Evolutionary conservation across 2,329 filamentous ascomycete species (phyloP), one percentile per base, ranked within the genome.

Genomic region (Fusarium buxicola): DNA sequence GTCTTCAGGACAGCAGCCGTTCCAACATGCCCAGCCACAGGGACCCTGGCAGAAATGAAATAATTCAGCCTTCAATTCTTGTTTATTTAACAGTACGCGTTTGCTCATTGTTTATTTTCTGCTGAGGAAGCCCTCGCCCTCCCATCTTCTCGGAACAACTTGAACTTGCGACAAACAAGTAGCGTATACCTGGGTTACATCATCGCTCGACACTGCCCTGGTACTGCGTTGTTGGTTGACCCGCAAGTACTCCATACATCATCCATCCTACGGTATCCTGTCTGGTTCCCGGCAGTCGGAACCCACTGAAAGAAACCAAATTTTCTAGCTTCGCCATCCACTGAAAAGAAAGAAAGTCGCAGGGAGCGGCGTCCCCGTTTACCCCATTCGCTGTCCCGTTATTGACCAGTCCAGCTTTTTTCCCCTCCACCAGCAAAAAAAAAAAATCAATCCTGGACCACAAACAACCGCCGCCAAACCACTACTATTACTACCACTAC

Each of bases 391-490:
- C 46, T 58, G 36, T 44, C 18, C 18, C 16, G 18, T 24, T 32
- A 10, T 28, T 8, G 21, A 35, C 32, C 25, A 27, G 21, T 41
- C 32, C 25, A 27, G 27, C 24, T 12, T 18, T 28, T 35, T 24
- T 24, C 53, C 58, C 58, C 53, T 58, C 58, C 53, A 49, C 58
- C 47, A 45, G 34, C 36, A 40, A 55, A 32, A 25, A 30, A 35
- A 39, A 62, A 60, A 54, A 50, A 59, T 43, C 32, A 54, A 58
- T 27, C 30, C 35, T 40, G 40, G 54, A n/a, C 58, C 45, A 65
- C 65, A 63, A 63, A 58, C 52, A 54, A 55, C 52, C 54, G 53
- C 51, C 45, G 60, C 61, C 62, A 44, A 60, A 64, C 55, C 55
- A 54, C 21, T 4, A 21, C 21, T 21, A 21, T 10, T n/a, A 38